phyloP scores from a whole-genome alignment of 345 rosid genomes.

The Citrus reticulata region DNA sequence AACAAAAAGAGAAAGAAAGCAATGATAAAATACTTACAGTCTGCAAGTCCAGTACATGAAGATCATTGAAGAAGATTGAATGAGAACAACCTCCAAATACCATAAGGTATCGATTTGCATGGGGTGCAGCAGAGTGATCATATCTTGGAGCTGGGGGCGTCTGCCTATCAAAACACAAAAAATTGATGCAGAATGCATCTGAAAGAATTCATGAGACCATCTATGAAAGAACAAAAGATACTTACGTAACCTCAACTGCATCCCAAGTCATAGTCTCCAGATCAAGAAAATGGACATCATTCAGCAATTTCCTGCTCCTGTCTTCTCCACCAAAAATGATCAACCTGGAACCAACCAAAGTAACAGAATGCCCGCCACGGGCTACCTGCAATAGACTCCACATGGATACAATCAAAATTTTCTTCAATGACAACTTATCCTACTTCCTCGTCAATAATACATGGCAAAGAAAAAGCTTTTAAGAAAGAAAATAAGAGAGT shows the following conservation, averaged over 20 bases:
- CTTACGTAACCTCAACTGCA: slow-evolving; percentile 63
- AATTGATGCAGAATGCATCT: slow-evolving; percentile 28
- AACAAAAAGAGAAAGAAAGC: neutral
- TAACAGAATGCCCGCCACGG: slow-evolving; percentile 91
- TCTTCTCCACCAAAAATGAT: slow-evolving; percentile 94
- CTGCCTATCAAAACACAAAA: slow-evolving; percentile 64
- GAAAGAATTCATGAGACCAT: slow-evolving; percentile 4
- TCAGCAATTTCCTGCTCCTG: slow-evolving; percentile 67
- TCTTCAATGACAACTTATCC: neutral
- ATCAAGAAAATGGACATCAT: slow-evolving; percentile 77
- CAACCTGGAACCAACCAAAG: slow-evolving; percentile 72
- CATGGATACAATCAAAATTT: slow-evolving; percentile 12
- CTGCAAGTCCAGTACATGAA: slow-evolving; percentile 87
- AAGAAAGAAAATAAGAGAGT: neutral
- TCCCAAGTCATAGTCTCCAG: slow-evolving; percentile 89
- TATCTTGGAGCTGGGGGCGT: slow-evolving; percentile 93
- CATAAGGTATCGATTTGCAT: slow-evolving; percentile 71
- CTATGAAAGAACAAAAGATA: slow-evolving; percentile 14
- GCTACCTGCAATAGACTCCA: slow-evolving; percentile 55
- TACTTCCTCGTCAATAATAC: neutral
- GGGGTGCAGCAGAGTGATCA: slow-evolving; percentile 88
- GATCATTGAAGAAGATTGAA: slow-evolving; percentile 89
- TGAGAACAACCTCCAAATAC: slow-evolving; percentile 97
- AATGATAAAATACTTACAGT: slow-evolving; percentile 44
- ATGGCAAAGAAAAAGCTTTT: neutral